A percentile compares a stretch with the other conserved stretches of the same genome.
Conservation (phyloP, 306 rosid species). For the Casuarina cunninghamiana region DNA sequence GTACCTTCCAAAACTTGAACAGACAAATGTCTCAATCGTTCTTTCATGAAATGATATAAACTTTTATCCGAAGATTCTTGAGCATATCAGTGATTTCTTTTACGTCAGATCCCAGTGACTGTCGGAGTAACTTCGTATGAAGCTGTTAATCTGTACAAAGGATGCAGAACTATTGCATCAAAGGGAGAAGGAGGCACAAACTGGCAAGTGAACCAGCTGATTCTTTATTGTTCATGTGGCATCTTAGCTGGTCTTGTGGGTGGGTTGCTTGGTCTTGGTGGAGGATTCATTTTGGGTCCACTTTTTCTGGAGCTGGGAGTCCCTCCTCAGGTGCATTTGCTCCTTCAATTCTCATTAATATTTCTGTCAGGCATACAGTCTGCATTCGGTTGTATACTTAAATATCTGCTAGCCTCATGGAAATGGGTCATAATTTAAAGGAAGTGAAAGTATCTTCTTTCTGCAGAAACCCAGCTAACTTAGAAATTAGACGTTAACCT, state of each 20-base stretch:
- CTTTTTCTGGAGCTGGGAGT: constrained; percentile 84
- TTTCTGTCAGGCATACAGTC: too few relatives aligned
- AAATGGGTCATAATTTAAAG: too few relatives aligned
- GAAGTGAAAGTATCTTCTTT: too few relatives aligned
- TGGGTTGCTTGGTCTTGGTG: constrained; percentile 71
- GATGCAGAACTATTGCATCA: constrained; percentile 61
- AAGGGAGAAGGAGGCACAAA: constrained; percentile 48
- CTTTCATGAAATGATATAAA: not conserved
- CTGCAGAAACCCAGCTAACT: too few relatives aligned
- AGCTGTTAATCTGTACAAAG: constrained; percentile 65
- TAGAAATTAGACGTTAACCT: too few relatives aligned
- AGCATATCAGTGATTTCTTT: not conserved
- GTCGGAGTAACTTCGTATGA: constrained; percentile 68
- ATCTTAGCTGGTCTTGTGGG: constrained; percentile 79
- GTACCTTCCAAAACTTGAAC: constrained; percentile 32
- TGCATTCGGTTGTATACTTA: too few relatives aligned
- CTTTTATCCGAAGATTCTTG: not conserved
- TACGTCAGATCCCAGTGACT: constrained; percentile 68
- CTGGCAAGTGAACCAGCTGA: constrained; percentile 50
- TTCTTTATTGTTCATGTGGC: constrained; percentile 58
- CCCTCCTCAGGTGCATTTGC: constrained; percentile 79
- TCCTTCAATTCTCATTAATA: not conserved
- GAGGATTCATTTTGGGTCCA: constrained; percentile 88
- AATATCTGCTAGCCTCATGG: too few relatives aligned
- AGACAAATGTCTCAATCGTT: not conserved